Conservation (phyloP, 129 eudicot genomes). For the Arctium lappa region DNA sequence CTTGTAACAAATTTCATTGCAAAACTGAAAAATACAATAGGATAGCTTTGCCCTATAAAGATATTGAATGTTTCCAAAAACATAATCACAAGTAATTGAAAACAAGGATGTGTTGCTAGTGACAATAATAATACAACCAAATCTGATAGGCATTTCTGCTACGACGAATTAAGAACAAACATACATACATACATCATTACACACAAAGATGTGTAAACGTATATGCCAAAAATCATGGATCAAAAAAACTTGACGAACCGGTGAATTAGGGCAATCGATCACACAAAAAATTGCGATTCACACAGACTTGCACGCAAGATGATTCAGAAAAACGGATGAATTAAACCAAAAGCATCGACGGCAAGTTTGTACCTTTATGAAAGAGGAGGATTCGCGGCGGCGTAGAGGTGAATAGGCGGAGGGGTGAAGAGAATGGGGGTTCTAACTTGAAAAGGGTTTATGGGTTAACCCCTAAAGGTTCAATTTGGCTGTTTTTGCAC, state of each 20-base stretch:
- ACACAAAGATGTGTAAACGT: not conserved
- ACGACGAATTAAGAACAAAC: not conserved
- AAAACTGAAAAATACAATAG: not conserved
- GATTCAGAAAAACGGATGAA: not conserved
- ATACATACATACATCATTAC: not conserved
- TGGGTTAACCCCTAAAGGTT: not conserved
- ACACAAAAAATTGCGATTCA: not conserved
- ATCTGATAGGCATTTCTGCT: not conserved
- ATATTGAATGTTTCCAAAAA: not conserved
- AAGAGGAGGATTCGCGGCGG: slow-evolving; percentile 6
- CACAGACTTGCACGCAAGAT: not conserved
- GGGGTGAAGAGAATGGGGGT: not conserved
- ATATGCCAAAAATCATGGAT: not conserved
- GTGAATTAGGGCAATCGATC: not conserved
- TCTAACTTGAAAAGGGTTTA: slow-evolving; percentile 1
- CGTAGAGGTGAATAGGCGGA: not conserved
- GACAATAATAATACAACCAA: not conserved
- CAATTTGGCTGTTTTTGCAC: not conserved
- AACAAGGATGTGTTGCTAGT: not conserved
- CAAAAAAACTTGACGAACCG: not conserved
- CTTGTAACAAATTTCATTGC: not conserved
- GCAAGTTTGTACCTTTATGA: slow-evolving; percentile 1
- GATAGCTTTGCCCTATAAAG: not conserved
- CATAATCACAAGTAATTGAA: not conserved
- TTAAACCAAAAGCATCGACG: not conserved